Conservation (phyloP, 1,284 basidiomycete species). For the Moniliella sp. region DNA sequence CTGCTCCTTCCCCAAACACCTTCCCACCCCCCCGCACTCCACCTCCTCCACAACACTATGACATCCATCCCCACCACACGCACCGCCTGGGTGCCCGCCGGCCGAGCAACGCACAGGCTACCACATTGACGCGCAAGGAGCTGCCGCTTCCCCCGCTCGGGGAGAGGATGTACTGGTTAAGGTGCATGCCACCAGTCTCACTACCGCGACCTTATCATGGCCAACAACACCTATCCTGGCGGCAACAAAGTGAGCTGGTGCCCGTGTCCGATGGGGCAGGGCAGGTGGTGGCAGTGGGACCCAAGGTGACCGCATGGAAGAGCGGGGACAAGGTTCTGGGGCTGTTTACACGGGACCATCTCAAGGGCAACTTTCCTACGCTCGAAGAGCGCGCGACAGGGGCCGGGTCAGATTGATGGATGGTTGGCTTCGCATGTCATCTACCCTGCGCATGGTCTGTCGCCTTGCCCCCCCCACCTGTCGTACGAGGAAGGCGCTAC, state of each 20-base stretch:
- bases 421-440: conserved; percentile 42
- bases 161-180: no score
- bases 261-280: conserved; percentile 46
- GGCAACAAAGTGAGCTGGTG: conserved; percentile 14
- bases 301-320: conserved; percentile 41
- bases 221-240: no score
- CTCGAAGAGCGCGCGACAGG: conserved; percentile 27
- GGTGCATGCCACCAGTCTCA: no score
- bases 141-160: no score
- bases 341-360: conserved; percentile 24
- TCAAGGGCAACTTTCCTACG: conserved; percentile 29
- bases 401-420: conserved; percentile 42
- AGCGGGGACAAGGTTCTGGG: conserved; percentile 42
- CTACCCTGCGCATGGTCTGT: conserved; percentile 29
- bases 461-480: conserved; percentile 39
- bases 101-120: no score
- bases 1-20: neutral
- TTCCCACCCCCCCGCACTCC: neutral
- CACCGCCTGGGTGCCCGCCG: no score
- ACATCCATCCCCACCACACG: no score
- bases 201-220: no score
- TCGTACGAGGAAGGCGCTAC: conserved; percentile 41
- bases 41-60: neutral
- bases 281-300: conserved; percentile 44
- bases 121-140: no score